These are phyloP conservation scores for Fusarium agapanthi DNA, from an alignment of 2,329 filamentous ascomycete species.

Conservation along the genomic window DNA sequence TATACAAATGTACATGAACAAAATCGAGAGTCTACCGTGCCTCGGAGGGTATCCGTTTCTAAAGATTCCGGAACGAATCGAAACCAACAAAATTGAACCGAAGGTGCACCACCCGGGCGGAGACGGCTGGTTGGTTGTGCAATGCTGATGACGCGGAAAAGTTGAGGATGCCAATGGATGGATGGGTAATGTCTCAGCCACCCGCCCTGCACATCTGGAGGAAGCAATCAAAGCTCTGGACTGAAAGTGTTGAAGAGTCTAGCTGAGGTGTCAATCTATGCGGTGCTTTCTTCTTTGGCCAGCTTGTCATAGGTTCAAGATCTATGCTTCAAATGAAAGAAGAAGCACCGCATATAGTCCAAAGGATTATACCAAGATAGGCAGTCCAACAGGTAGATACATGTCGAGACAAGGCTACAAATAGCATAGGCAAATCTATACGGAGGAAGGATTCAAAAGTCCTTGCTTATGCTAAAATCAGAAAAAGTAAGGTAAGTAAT, in stretches of 20 bases:
- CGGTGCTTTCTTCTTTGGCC: not conserved
- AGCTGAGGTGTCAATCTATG: not conserved
- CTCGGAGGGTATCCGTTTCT: constrained; percentile 30
- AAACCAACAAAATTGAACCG: constrained; percentile 10
- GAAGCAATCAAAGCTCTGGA: constrained; percentile 22
- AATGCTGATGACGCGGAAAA: constrained; percentile 24
- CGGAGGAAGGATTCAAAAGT: too few relatives aligned
- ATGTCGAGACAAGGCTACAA: constrained; percentile 22
- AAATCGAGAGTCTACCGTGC: constrained; percentile 21
- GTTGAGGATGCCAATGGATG: constrained; percentile 25
- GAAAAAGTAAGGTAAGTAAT: too few relatives aligned
- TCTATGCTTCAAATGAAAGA: constrained; percentile 3
- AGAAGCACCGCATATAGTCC: constrained; percentile 19
- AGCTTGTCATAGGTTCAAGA: not conserved
- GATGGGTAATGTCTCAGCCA: constrained; percentile 34
- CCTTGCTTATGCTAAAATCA: too few relatives aligned
- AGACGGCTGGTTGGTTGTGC: constrained; percentile 31
- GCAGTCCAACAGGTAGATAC: constrained; percentile 4
- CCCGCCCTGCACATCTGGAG: not conserved
- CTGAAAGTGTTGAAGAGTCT: not conserved
- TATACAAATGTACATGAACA: constrained; percentile 20
- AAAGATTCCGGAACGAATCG: constrained; percentile 13
- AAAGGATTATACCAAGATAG: constrained; percentile 24
- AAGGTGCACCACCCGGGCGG: constrained; percentile 30
- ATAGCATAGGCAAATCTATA: constrained; percentile 34